Conservation (phyloP, 768 basidiomycete species). For the Dioszegia crocea region DNA sequence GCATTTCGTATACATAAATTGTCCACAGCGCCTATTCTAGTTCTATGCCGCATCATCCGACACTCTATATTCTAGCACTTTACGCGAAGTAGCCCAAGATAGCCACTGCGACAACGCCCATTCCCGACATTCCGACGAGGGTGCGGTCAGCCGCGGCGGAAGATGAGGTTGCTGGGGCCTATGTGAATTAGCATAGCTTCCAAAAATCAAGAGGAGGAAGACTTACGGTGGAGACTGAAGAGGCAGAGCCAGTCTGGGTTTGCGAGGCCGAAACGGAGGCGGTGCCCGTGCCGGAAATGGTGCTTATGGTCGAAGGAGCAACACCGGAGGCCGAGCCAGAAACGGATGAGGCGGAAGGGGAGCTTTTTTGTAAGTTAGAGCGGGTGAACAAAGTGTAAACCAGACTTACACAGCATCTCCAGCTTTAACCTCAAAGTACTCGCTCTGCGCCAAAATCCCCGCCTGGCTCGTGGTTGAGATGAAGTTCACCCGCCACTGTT, state of each 20-base stretch:
- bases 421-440: conserved; percentile 29
- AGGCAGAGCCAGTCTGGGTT: conserved; percentile 3
- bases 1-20: too few relatives aligned
- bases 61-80: conserved; percentile 50
- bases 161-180: conserved; percentile 4
- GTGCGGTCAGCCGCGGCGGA: background rate
- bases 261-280: conserved; percentile 13
- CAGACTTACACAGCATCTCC: conserved; percentile 24
- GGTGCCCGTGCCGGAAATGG: too few relatives aligned
- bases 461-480: conserved; percentile 3
- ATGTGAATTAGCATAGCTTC: background rate
- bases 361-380: background rate
- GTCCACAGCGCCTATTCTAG: too few relatives aligned
- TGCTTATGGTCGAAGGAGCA: background rate
- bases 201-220: background rate
- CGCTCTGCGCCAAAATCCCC: conserved; percentile 37
- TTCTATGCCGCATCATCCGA: conserved; percentile 73
- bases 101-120: background rate
- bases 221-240: background rate
- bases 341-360: background rate
- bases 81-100: background rate
- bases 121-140: background rate
- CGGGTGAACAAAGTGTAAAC: background rate
- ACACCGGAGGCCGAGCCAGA: background rate
- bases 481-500: conserved; percentile 25